These are phyloP conservation scores for Pyrenophora tritici-repentis DNA, from an alignment of 2,329 filamentous ascomycete genomes.

Conservation along the genomic window DNA sequence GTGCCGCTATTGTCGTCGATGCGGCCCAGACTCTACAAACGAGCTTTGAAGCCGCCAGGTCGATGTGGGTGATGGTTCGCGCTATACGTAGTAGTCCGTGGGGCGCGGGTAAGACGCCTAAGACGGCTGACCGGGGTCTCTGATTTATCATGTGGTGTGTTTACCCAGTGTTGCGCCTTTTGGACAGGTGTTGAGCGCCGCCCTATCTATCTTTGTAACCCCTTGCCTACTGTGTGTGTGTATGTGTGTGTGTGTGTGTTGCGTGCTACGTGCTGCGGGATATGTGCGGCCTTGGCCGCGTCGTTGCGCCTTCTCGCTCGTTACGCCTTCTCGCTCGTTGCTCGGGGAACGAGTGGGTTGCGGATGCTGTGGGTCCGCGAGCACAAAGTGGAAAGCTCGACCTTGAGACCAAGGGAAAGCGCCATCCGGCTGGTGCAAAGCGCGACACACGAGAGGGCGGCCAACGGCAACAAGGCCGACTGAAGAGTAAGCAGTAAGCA, in stretches of 20 bases:
- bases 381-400: neutral
- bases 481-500: neutral
- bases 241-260: too few species aligned
- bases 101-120: constrained; percentile 27
- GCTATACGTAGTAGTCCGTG: constrained; percentile 36
- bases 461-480: constrained; percentile 2
- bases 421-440: neutral
- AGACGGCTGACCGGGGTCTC: constrained; percentile 10
- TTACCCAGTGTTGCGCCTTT: neutral
- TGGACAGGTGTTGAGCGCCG: neutral
- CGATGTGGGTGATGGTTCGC: constrained; percentile 41
- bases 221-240: neutral
- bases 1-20: constrained; percentile 21
- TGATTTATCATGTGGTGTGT: constrained; percentile 3
- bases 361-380: constrained; percentile 3
- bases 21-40: constrained; percentile 13
- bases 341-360: constrained; percentile 14
- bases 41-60: constrained; percentile 22
- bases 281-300: too few species aligned
- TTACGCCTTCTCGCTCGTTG: constrained; percentile 3
- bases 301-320: neutral
- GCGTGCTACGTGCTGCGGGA: too few species aligned
- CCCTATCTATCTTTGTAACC: too few species aligned
- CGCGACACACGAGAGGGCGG: neutral
- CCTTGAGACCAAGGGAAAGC: neutral